Evolutionary conservation across 345 rosid genomes (phyloP), one percentile per base, ranked within the genome.

Genomic region (Salix exigua): DNA sequence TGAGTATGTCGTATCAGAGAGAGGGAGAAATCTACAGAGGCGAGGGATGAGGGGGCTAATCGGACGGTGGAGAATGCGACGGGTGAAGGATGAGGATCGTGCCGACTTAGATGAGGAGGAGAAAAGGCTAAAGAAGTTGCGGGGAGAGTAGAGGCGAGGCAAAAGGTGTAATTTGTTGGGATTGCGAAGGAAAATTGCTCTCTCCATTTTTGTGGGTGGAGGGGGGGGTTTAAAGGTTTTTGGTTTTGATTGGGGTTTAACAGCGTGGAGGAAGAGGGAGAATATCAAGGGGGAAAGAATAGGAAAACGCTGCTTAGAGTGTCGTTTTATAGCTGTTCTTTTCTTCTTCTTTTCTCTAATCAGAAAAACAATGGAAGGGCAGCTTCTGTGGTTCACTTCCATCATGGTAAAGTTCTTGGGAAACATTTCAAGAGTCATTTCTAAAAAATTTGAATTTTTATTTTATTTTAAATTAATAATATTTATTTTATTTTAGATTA

Each of bases 111-210:
- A 31, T 5, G 77, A 58, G 19, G 76, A 75, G 16, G 83, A 53
- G 83, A 79, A 78, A 42, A 84, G 83, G 68, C 82, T 87, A 77
- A 66, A 66, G 71, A 82, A 69, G 50, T 67, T 82, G 63, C 83
- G 87, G 79, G 86, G 87, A 61, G 80, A 82, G 77, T 85, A 79
- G 85, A 85, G 84, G 62, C 88, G 35, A 77, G 76, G 63, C 89
- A 85, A 62, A 86, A 80, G 68, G 90, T 74, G 66, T 91, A 88
- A 37, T 79, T 82, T 42, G 90, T 68, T 76, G 70, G 87, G 72
- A 13, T 90, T 82, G 67, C 94, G 93, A 48, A 89, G 86, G 78
- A 94, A 85, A 11, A 85, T 83, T 25, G 88, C 55, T 19, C 87
- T 68, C 86, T 88, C 89, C 93, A 89, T 84, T 30, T 23, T 23